phyloP scores from a whole-genome alignment of 78 protist species.

The Salpingoeca rosetta region DNA sequence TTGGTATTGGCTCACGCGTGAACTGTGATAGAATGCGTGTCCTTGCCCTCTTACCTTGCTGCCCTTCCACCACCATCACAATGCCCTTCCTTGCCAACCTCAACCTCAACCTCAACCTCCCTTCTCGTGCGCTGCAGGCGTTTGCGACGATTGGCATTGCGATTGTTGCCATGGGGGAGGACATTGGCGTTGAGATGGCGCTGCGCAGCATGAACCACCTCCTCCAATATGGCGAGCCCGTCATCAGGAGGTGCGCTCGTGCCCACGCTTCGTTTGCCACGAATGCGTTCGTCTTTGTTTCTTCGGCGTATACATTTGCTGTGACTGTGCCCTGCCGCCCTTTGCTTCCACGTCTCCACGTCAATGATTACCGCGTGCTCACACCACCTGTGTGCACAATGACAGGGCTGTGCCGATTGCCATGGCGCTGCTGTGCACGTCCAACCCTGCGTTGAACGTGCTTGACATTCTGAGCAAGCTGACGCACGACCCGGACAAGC shows the following conservation, averaged over 20 bases:
- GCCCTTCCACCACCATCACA: too few species aligned
- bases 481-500: constrained; percentile 82
- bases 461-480: constrained; percentile 81
- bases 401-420: constrained; percentile 91
- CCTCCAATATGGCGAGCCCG: constrained; percentile 60
- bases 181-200: constrained; percentile 87
- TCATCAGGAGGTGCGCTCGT: neutral
- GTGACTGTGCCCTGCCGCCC: neutral
- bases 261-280: constrained; percentile 12
- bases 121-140: constrained; percentile 44
- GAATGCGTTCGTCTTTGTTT: too few species aligned
- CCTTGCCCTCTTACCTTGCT: too few species aligned
- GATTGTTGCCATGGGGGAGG: constrained; percentile 93
- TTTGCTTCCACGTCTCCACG: neutral
- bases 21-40: too few species aligned
- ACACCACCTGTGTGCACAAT: too few species aligned
- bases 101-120: too few species aligned
- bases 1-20: too few species aligned
- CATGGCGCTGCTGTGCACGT: constrained; percentile 70
- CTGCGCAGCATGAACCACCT: constrained; percentile 80
- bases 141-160: constrained; percentile 85
- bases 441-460: constrained; percentile 67
- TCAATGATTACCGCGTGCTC: too few species aligned
- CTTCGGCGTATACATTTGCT: too few species aligned
- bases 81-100: neutral